These are phyloP conservation scores for Mycena kentingensis DNA, from an alignment of 768 basidiomycete genomes.

Conservation along the genomic window DNA sequence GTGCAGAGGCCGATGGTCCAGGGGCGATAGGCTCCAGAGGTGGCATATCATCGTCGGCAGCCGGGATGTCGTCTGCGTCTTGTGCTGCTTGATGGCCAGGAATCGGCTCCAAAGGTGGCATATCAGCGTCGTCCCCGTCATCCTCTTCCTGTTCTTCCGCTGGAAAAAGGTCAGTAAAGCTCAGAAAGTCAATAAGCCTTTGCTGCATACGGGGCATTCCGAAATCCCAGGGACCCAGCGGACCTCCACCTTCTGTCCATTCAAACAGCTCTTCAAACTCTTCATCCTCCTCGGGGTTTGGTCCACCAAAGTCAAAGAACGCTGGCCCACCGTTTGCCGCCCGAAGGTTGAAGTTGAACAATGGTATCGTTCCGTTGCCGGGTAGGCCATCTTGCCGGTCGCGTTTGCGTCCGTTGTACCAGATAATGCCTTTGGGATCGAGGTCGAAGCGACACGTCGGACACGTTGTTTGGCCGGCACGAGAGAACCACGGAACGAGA, in stretches of 20 bases:
- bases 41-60: conserved; percentile 7
- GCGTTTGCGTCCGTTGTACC: conserved; percentile 19
- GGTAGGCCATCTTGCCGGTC: not conserved
- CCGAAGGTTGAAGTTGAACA: not conserved
- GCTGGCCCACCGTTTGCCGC: no score
- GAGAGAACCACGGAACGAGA: conserved; percentile 80
- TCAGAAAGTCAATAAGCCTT: not conserved
- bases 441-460: conserved; percentile 84
- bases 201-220: not conserved
- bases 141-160: not conserved
- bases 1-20: not conserved
- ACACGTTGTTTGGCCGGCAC: conserved; percentile 77
- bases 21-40: conserved; percentile 9
- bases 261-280: not conserved
- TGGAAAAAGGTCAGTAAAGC: not conserved
- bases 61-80: not conserved
- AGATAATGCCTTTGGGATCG: conserved; percentile 67
- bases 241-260: not conserved
- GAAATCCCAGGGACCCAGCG: conserved; percentile 2
- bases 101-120: conserved; percentile 16
- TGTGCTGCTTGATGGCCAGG: not conserved
- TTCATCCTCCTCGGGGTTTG: not conserved
- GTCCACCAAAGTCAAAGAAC: no score
- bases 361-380: not conserved
- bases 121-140: conserved; percentile 5